Evolutionary conservation across 202 grass and related monocot genomes (phyloP), one percentile per base, ranked within the genome.

Genomic region (Brachypodium distachyon): DNA sequence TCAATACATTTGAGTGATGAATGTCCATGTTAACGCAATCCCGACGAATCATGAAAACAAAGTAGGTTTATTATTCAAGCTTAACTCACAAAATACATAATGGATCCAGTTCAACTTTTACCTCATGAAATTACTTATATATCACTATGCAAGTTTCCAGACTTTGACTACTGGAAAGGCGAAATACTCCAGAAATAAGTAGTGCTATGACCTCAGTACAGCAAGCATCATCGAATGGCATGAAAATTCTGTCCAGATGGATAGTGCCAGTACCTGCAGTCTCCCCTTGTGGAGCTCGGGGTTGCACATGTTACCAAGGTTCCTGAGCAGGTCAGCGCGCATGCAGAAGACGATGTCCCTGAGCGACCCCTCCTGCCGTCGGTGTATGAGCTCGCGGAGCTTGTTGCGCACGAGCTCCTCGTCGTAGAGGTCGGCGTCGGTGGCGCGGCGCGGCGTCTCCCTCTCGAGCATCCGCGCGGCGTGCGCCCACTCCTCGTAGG

Each of bases 401-500:
- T 97, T 97, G 73, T 91, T 92, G 17, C 87, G 74, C 61, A 97
- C 87, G 82, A 97, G 81, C 87, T 97, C 90, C 87, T 88, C 90
- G 50, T 93, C 93, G 76, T 93, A 97, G 47, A 91, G 84, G 51
- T 87, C 74, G 12, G 87, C 58, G 67, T 97, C 93, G 60, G 18
- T 97, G 50, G 82, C 83, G 63, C 85, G 85, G 40, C 67, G 79
- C 48, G 74, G 67, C 9, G 84, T 91, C 80, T 94, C 95, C 40
- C 73, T 83, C 38, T 97, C 95, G 59, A 94, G 89, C 95, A 94
- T 94, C 81, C 84, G 78, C 34, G 95, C 91, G 9, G 84, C 91
- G 84, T 94, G 95, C 37, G 87, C 82, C 95, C 95, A 97, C 86
- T 97, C 95, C 81, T 94, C 91, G 76, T 94, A 97, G 46, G 95